A percentile compares a stretch with the other conserved stretches of the same genome.
These are phyloP conservation scores for Fusarium cicatricum DNA, from an alignment of 2,329 filamentous ascomycete genomes.

Conservation along the genomic window DNA sequence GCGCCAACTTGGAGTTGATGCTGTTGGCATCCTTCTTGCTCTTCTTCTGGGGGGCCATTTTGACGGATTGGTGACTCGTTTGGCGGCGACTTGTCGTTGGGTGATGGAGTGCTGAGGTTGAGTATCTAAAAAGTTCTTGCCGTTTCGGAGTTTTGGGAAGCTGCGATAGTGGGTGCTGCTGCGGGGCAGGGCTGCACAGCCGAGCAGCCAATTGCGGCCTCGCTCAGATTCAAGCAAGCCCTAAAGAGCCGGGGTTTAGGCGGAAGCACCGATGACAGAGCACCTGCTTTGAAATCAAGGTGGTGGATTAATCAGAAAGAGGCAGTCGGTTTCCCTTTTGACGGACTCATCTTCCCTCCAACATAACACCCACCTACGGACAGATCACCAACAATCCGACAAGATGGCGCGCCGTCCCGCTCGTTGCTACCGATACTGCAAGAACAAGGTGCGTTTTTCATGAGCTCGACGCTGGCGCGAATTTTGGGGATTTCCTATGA, in stretches of 20 bases:
- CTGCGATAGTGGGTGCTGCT: slow-evolving; percentile 17
- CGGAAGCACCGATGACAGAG: slow-evolving; percentile 46
- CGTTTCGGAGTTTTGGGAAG: slow-evolving; percentile 38
- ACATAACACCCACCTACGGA: slow-evolving; percentile 49
- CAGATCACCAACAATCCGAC: slow-evolving; percentile 66
- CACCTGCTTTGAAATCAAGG: slow-evolving; percentile 65
- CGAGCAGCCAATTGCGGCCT: slow-evolving; percentile 41
- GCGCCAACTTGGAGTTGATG: slow-evolving; percentile 68
- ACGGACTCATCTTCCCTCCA: slow-evolving; percentile 45
- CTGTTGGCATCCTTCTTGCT: slow-evolving; percentile 85
- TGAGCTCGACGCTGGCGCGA: slow-evolving; percentile 16
- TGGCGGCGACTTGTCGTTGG: slow-evolving; percentile 45
- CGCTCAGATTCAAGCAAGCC: slow-evolving; percentile 38
- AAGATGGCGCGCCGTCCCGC: slow-evolving; percentile 99
- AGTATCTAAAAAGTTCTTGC: slow-evolving; percentile 36
- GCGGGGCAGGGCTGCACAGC: slow-evolving; percentile 35
- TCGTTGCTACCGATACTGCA: slow-evolving; percentile 99
- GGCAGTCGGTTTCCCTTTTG: slow-evolving; percentile 42
- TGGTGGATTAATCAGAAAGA: slow-evolving; percentile 44
- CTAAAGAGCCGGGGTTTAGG: slow-evolving; percentile 53
- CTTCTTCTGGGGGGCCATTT: slow-evolving; percentile 78
- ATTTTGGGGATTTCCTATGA: slow-evolving; percentile 22
- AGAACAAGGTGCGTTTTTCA: slow-evolving; percentile 89
- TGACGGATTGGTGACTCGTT: slow-evolving; percentile 54
- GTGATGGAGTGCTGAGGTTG: slow-evolving; percentile 43